phyloP scores from a whole-genome alignment of 129 eudicot genomes.

The Lactuca sativa region DNA sequence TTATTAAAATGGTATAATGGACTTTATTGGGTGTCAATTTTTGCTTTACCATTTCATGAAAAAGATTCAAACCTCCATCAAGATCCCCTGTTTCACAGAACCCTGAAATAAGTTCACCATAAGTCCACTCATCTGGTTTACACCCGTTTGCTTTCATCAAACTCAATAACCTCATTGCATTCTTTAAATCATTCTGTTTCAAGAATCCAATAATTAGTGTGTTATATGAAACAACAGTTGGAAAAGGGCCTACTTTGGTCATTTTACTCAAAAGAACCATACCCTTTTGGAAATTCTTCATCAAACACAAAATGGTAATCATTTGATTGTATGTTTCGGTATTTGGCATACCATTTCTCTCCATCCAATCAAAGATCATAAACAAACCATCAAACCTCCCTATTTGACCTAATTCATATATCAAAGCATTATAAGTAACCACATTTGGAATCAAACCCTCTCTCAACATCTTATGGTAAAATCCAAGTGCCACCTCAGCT shows the following conservation, averaged over 20 bases:
- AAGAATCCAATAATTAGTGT: constrained; percentile 56
- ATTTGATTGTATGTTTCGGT: constrained; percentile 71
- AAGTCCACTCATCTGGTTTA: constrained; percentile 74
- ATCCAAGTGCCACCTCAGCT: constrained; percentile 63
- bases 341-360: constrained; percentile 48
- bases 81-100: constrained; percentile 64
- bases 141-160: constrained; percentile 79
- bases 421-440: constrained; percentile 66
- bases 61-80: constrained; percentile 51
- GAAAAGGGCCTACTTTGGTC: constrained; percentile 65
- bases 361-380: constrained; percentile 70
- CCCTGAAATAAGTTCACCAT: constrained; percentile 73
- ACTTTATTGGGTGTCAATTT: constrained; percentile 68
- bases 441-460: constrained; percentile 67
- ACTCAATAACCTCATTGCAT: constrained; percentile 67
- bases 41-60: constrained; percentile 55
- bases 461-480: constrained; percentile 75
- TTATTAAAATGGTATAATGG: constrained; percentile 61
- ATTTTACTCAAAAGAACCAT: constrained; percentile 69
- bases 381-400: constrained; percentile 50
- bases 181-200: constrained; percentile 35
- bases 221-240: constrained; percentile 72
- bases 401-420: constrained; percentile 50
- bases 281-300: constrained; percentile 53
- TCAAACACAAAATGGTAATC: constrained; percentile 56